phyloP scores from a whole-genome alignment of 2,329 filamentous ascomycete genomes.

The Talaromyces sp. region DNA sequence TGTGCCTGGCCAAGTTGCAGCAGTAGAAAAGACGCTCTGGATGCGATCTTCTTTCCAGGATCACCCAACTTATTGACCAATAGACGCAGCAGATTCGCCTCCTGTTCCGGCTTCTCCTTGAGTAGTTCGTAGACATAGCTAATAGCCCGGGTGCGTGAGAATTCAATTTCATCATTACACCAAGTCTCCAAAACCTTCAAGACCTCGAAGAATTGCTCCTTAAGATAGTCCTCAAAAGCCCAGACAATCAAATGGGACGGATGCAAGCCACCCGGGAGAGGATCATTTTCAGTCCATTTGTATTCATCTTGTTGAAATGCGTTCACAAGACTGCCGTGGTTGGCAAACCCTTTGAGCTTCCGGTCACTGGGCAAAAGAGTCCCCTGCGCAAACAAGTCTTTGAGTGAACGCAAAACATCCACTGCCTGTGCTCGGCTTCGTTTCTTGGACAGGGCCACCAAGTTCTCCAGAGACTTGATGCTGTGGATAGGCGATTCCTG shows the following conservation, averaged over 20 bases:
- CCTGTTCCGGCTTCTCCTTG: constrained; percentile 95
- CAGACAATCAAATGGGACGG: constrained; percentile 77
- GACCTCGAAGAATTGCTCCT: constrained; percentile 88
- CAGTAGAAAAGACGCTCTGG: constrained; percentile 86
- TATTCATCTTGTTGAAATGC: constrained; percentile 60
- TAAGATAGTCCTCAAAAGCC: constrained; percentile 94
- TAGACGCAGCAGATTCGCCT: constrained; percentile 84
- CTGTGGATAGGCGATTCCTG: constrained; percentile 97
- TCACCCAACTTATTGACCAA: constrained; percentile 97
- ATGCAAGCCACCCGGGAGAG: constrained; percentile 68
- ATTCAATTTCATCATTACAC: constrained; percentile 94
- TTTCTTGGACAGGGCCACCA: constrained; percentile 81
- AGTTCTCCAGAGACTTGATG: constrained; percentile 77
- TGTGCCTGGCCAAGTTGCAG: constrained; percentile 85
- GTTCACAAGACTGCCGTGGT: constrained; percentile 71
- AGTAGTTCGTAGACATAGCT: constrained; percentile 89
- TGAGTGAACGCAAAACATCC: constrained; percentile 84
- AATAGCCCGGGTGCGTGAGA: constrained; percentile 79
- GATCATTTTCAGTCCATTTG: constrained; percentile 65
- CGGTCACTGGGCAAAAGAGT: constrained; percentile 77
- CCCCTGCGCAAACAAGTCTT: constrained; percentile 89
- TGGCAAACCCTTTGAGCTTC: constrained; percentile 72
- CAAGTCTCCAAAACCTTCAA: constrained; percentile 86
- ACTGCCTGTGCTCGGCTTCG: constrained; percentile 90
- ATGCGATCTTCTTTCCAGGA: constrained; percentile 91